These are phyloP conservation scores for Fusarium abutilonis DNA, from an alignment of 2,329 filamentous ascomycete species.

Conservation along the genomic window DNA sequence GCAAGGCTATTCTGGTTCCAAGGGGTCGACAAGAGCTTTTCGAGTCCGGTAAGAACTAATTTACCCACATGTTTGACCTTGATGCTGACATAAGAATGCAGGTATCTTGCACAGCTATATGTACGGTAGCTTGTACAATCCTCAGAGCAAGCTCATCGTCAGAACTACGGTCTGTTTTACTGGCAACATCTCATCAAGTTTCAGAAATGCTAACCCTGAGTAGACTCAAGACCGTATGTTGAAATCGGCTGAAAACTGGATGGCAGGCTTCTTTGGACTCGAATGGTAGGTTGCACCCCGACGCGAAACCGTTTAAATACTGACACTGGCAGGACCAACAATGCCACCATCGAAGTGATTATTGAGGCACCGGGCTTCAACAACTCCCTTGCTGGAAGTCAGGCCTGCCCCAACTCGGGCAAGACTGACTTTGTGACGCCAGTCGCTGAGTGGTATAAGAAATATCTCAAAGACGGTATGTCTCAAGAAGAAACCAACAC, in stretches of 20 bases:
- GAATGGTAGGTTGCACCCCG: conserved; percentile 60
- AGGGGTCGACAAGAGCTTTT: conserved; percentile 78
- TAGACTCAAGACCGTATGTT: conserved; percentile 80
- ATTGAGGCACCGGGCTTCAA: conserved; percentile 73
- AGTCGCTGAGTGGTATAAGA: conserved; percentile 66
- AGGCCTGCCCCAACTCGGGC: conserved; percentile 71
- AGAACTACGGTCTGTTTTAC: conserved; percentile 66
- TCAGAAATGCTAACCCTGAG: conserved; percentile 19
- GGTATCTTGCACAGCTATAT: conserved; percentile 77
- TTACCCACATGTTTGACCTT: neutral
- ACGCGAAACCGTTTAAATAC: neutral
- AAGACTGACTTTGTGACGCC: conserved; percentile 65
- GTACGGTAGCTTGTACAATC: conserved; percentile 76
- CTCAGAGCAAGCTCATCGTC: conserved; percentile 76
- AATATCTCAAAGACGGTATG: conserved; percentile 70
- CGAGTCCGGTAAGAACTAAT: conserved; percentile 60
- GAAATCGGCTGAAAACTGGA: conserved; percentile 79
- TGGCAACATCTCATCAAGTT: too few species aligned
- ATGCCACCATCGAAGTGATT: conserved; percentile 76
- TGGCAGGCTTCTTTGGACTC: conserved; percentile 81
- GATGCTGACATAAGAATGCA: conserved; percentile 28
- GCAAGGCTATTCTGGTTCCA: conserved; percentile 76
- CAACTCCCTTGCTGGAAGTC: conserved; percentile 75
- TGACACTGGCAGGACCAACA: conserved; percentile 62
- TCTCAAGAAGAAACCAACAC: neutral